Base-by-base conservation (phyloP, 441 rosid genomes). In the Kokia cookei region DNA sequence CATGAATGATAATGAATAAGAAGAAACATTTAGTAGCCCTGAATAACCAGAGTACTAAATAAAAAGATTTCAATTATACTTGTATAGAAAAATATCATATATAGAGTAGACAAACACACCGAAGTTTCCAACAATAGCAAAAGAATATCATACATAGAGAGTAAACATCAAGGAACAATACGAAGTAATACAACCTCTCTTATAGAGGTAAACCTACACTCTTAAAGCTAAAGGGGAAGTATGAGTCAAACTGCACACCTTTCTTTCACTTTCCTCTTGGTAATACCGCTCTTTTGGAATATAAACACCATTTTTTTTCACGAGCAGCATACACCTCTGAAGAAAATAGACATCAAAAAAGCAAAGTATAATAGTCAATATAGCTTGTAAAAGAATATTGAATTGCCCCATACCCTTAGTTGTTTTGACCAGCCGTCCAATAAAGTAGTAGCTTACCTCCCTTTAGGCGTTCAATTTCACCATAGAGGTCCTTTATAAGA, bases 271-370 rank as follows among this genome's bases (percentile, higher is more conserved):
- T 84, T 93, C 99, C 85, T 93, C 99, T 74, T 96, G 99, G 80
- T 88, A 91, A 80, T 91, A 96, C 77, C 98, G 85, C 69, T 96
- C 99, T 79, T 91, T 93, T 32, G 99, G 99, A 47, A 96, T 89
- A 81, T 96, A 93, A 22, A 93, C 96, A 45, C 98, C 99, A 87
- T 86, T 91, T 81, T 93, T 93, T 96, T 82, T 96, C 99, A 47
- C 97, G 97, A 22, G 99, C 90, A 76, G 97, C 99, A 85, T 93
- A 96, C 19, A 96, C 99, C 99, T 96, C 99, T 96, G 76, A 1
- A 73, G 27, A 81, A 75, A 76, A 42, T 50, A 65, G 59, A 53
- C 35, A 78, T 69, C 53, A 7, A 68, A 68, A 37, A 24, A 32
- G 53, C 37, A 73, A 35, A 12, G 40, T 19, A 24, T 66, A 61